A percentile compares a stretch with the other conserved stretches of the same genome.
These are phyloP conservation scores for Acorus gramineus DNA, from an alignment of 106 monocot species.

Conservation along the genomic window DNA sequence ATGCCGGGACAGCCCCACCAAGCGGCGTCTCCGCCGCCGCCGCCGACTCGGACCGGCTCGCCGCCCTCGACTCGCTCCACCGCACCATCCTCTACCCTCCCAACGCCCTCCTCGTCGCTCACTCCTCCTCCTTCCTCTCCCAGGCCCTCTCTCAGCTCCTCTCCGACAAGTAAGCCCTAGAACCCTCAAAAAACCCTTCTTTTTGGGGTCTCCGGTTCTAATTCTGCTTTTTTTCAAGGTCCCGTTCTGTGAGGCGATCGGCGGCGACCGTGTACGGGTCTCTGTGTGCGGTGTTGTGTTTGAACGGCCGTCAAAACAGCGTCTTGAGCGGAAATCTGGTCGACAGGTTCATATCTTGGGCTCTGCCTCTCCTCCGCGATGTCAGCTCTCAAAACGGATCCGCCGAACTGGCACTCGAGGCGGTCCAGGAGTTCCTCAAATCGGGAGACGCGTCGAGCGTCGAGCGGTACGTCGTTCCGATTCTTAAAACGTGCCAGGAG, in stretches of 20 bases:
- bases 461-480: conserved; percentile 42
- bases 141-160: conserved; percentile 74
- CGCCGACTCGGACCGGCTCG: conserved; percentile 41
- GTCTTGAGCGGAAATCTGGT: conserved; percentile 14
- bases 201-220: background rate
- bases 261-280: conserved; percentile 69
- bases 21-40: conserved; percentile 13
- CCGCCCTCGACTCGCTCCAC: conserved; percentile 66
- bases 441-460: conserved; percentile 28
- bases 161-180: conserved; percentile 53
- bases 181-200: no score
- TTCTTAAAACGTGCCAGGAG: conserved; percentile 70
- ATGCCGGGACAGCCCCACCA: conserved; percentile 3
- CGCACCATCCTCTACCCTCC: conserved; percentile 55
- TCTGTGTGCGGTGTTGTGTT: conserved; percentile 48
- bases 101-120: conserved; percentile 51
- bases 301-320: conserved; percentile 26
- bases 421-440: conserved; percentile 55
- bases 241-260: conserved; percentile 47
- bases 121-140: conserved; percentile 66
- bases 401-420: conserved; percentile 46
- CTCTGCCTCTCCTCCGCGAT: conserved; percentile 52
- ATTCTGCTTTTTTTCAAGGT: conserved; percentile 34
- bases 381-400: conserved; percentile 20
- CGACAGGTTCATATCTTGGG: conserved; percentile 67